A percentile compares a stretch with the other conserved stretches of the same genome.
Evolutionary conservation across 23 red algal genomes (phyloP).

Genomic region (Chondrus crispus): DNA sequence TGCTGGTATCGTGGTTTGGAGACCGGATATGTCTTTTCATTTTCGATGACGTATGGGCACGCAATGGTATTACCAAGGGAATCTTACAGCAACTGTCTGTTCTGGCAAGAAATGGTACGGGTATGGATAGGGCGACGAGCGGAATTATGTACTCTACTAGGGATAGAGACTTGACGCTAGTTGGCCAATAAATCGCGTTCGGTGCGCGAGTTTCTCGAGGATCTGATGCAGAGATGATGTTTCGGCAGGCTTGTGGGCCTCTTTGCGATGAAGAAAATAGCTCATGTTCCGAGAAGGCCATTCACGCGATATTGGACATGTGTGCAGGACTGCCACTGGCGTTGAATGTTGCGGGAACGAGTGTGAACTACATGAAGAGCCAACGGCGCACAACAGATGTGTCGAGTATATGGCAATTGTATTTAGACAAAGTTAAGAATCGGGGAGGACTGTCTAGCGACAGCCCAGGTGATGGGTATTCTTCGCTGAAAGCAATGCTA

Average conservation of each 20-base stretch:
- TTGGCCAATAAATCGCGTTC: too few species aligned
- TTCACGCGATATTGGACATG: not conserved
- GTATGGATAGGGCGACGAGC: too few species aligned
- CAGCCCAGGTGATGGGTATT: not conserved
- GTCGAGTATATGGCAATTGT: too few species aligned
- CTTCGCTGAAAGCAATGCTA: not conserved
- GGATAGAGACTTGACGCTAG: too few species aligned
- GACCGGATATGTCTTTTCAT: not conserved
- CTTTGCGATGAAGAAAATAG: too few species aligned
- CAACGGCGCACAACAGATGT: not conserved
- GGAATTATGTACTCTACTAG: too few species aligned
- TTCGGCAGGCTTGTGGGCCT: too few species aligned
- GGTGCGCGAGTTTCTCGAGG: too few species aligned
- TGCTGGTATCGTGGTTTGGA: not conserved
- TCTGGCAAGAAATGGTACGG: not conserved
- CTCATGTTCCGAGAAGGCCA: too few species aligned
- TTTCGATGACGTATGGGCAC: constrained; percentile 33
- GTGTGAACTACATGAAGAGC: not conserved
- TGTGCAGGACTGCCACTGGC: not conserved
- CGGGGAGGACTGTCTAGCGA: not conserved
- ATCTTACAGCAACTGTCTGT: not conserved
- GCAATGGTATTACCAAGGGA: not conserved
- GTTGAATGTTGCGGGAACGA: not conserved
- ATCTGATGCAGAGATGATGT: too few species aligned
- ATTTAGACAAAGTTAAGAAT: not conserved